These are phyloP conservation scores for Auriscalpium vulgare DNA, from an alignment of 768 basidiomycete species.

Conservation along the genomic window DNA sequence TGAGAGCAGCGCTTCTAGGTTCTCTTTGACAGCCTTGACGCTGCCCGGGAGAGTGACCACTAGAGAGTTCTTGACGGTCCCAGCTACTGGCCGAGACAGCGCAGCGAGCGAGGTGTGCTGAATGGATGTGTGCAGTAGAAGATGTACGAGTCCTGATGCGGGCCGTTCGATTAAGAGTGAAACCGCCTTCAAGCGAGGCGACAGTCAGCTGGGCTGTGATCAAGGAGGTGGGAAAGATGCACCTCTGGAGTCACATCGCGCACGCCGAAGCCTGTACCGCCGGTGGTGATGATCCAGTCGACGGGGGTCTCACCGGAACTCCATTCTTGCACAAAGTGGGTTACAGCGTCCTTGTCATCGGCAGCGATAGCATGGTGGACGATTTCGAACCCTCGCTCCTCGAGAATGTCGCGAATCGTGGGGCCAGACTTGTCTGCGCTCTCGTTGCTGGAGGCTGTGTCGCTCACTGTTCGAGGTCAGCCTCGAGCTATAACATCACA, in stretches of 20 bases:
- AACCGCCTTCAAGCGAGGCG: constrained; percentile 39
- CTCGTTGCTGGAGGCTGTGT: constrained; percentile 47
- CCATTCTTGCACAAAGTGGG: constrained; percentile 38
- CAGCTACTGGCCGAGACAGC: constrained; percentile 77
- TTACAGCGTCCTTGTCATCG: constrained; percentile 54
- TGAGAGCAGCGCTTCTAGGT: constrained; percentile 51
- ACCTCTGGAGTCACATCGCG: constrained; percentile 85
- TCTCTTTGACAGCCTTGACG: constrained; percentile 79
- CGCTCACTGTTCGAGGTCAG: constrained; percentile 46
- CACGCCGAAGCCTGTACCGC: constrained; percentile 81
- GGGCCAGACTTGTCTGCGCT: constrained; percentile 62
- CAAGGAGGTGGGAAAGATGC: background rate
- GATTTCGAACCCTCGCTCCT: constrained; percentile 17
- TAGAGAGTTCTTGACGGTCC: constrained; percentile 57
- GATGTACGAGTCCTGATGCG: constrained; percentile 66
- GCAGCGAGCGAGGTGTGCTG: constrained; percentile 73
- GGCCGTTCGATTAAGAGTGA: constrained; percentile 56
- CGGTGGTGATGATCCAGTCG: constrained; percentile 76
- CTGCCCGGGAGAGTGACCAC: constrained; percentile 81
- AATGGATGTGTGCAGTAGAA: constrained; percentile 61
- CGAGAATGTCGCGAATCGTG: constrained; percentile 44
- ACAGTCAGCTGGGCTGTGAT: background rate
- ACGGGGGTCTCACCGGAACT: constrained; percentile 29
- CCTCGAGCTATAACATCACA: background rate
- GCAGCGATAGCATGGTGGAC: constrained; percentile 40